Percentiles rank a stretch among this genome's conserved stretches.
Evolutionary conservation across 2,329 filamentous ascomycete genomes (phyloP).

Genomic region (Blastomyces percursus): DNA sequence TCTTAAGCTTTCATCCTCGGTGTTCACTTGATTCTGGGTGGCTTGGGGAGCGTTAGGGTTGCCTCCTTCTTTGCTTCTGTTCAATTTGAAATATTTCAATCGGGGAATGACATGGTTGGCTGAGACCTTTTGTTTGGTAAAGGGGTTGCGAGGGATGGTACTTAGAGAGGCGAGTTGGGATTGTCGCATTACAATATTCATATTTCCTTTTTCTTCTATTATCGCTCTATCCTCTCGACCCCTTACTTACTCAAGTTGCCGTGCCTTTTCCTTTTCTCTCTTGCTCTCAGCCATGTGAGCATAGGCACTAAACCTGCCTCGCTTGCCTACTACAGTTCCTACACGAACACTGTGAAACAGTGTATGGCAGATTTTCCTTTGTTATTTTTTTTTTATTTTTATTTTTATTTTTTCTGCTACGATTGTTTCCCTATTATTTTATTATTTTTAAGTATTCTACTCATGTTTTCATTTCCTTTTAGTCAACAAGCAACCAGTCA

Average conservation of each 20-base stretch:
- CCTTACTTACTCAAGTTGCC: not conserved
- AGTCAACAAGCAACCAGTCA: not conserved
- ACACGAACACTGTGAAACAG: not conserved
- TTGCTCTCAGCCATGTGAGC: not conserved
- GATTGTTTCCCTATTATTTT: not conserved
- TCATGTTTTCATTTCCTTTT: not conserved
- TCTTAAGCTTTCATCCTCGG: not conserved
- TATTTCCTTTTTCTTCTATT: not conserved
- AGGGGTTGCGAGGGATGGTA: not conserved
- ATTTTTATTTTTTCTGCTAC: too few species aligned
- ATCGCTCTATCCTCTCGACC: not conserved
- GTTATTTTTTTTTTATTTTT: too few species aligned
- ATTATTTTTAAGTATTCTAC: not conserved
- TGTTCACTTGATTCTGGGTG: not conserved
- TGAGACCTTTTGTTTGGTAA: not conserved
- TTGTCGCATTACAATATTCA: not conserved
- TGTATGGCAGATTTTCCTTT: not conserved
- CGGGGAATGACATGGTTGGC: not conserved
- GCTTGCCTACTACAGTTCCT: not conserved
- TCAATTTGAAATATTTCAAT: not conserved
- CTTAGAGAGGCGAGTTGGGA: not conserved
- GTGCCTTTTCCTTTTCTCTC: not conserved
- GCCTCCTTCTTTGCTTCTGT: not conserved
- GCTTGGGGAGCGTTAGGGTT: not conserved
- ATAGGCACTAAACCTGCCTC: not conserved